Conservation (phyloP, 805 yeast species). For the Yamadazyma takamatsuzukensis region DNA sequence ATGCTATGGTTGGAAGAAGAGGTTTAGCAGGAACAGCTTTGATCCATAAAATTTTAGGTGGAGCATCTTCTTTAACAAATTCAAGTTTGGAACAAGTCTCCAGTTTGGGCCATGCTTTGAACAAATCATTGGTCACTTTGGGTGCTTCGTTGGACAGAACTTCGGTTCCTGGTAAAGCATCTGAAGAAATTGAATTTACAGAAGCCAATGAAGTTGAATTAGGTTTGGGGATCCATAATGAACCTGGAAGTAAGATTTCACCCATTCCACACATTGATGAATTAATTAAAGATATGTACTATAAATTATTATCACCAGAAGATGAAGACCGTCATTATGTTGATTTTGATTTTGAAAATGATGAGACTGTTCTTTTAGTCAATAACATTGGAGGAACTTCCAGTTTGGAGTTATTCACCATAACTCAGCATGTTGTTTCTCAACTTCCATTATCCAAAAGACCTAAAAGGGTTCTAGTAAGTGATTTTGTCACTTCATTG, state of each 20-base stretch:
- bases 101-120: conserved; percentile 56
- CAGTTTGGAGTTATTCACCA: conserved; percentile 69
- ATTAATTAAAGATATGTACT: conserved; percentile 53
- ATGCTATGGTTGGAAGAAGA: conserved; percentile 90
- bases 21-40: conserved; percentile 90
- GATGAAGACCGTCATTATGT: conserved; percentile 84
- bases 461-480: conserved; percentile 69
- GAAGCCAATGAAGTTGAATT: conserved; percentile 70
- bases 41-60: conserved; percentile 84
- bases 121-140: conserved; percentile 71
- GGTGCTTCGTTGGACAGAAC: conserved; percentile 90
- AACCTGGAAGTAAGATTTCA: conserved; percentile 67
- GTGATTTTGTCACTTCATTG: conserved; percentile 83
- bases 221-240: conserved; percentile 96
- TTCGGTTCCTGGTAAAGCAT: conserved; percentile 74
- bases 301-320: conserved; percentile 54
- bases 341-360: conserved; percentile 51
- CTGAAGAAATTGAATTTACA: conserved; percentile 43
- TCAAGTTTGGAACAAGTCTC: conserved; percentile 47
- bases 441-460: conserved; percentile 50
- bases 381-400: conserved; percentile 93
- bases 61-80: conserved; percentile 41
- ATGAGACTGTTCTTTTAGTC: conserved; percentile 66
- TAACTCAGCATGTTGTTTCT: conserved; percentile 56
- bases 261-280: conserved; percentile 71